Conservation (phyloP, 768 basidiomycete genomes). For the Candolleomyces eurysporus region DNA sequence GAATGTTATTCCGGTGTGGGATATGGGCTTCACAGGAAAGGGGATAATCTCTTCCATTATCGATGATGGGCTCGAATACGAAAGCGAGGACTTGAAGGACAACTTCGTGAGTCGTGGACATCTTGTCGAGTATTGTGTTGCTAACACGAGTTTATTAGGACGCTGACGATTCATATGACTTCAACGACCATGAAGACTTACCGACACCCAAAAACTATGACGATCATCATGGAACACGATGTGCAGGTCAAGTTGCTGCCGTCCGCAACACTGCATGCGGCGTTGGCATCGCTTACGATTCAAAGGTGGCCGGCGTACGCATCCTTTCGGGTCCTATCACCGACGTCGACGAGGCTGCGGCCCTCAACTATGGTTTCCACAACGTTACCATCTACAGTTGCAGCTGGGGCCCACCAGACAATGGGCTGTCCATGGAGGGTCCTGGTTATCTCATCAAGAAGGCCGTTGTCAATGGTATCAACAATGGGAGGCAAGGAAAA, state of each 20-base stretch:
- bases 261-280: constrained; percentile 92
- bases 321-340: constrained; percentile 95
- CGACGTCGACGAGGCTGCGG: constrained; percentile 92
- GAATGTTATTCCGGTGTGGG: constrained; percentile 95
- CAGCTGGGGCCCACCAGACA: constrained; percentile 97
- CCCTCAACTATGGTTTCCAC: constrained; percentile 92
- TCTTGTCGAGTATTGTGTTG: neutral
- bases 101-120: constrained; percentile 75
- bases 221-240: constrained; percentile 96
- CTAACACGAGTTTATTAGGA: constrained; percentile 57
- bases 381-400: constrained; percentile 93
- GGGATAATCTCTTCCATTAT: constrained; percentile 87
- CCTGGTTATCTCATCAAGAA: constrained; percentile 90
- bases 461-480: constrained; percentile 90
- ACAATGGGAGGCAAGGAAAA: constrained; percentile 84
- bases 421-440: constrained; percentile 92
- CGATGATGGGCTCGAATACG: constrained; percentile 94
- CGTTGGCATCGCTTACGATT: constrained; percentile 88
- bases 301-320: constrained; percentile 90
- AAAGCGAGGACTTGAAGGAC: constrained; percentile 77
- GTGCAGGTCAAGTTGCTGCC: constrained; percentile 95
- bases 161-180: constrained; percentile 88
- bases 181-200: constrained; percentile 87
- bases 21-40: constrained; percentile 82
- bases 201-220: constrained; percentile 87